Conservation (phyloP, 1,284 basidiomycete species). For the Rhodofomes roseus region DNA sequence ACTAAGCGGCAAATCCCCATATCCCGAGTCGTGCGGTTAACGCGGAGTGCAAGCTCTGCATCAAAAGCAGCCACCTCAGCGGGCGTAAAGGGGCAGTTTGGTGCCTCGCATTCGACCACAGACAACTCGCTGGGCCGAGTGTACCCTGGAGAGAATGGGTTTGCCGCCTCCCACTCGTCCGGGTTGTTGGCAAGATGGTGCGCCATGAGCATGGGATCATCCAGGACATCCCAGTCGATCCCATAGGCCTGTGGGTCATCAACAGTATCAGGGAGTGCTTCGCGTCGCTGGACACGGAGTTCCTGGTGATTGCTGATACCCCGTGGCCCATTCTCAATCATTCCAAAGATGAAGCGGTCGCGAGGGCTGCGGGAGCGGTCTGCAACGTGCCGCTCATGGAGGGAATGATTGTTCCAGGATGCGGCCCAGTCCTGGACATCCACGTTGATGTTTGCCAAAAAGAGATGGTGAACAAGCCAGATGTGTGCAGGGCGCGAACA, state of each 20-base stretch:
- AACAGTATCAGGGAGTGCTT: background rate
- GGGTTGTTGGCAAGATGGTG: background rate
- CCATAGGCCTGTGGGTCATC: background rate
- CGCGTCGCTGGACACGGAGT: no score
- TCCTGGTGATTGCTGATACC: background rate
- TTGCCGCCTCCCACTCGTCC: background rate
- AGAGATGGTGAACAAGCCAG: constrained; percentile 8
- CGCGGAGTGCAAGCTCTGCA: no score
- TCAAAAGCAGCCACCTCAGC: no score
- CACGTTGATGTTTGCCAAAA: constrained; percentile 1
- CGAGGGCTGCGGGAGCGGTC: constrained; percentile 8
- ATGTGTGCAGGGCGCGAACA: background rate
- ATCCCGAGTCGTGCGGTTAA: no score
- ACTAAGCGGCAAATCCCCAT: no score
- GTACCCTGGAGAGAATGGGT: background rate
- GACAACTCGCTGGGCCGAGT: no score
- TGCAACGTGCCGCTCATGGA: constrained; percentile 8
- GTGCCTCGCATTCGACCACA: no score
- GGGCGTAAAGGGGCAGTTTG: no score
- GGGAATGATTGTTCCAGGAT: constrained; percentile 20
- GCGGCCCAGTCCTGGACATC: constrained; percentile 16
- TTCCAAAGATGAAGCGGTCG: constrained; percentile 19
- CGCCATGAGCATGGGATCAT: background rate
- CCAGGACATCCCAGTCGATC: background rate
- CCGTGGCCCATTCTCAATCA: constrained; percentile 13